phyloP scores from a whole-genome alignment of 2,329 filamentous ascomycete genomes.

The Hortaea werneckii region DNA sequence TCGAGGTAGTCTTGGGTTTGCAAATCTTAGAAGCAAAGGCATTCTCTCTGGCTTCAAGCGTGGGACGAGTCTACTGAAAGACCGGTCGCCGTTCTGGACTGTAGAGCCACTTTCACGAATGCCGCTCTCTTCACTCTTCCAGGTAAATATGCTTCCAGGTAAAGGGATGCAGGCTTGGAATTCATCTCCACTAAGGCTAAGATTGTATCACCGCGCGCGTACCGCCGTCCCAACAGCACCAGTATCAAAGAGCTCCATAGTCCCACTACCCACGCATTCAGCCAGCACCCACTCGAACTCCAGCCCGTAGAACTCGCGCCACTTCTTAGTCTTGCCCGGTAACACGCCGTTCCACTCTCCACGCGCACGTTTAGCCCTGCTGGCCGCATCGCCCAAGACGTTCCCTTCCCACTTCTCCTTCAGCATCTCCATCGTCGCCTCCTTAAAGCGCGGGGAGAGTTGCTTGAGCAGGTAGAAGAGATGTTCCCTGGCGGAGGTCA shows the following conservation, averaged over 20 bases:
- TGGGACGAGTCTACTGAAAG: no score
- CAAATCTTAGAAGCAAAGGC: no score
- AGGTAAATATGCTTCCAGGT: no score
- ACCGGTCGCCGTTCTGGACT: no score
- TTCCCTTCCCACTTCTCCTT: conserved; percentile 64
- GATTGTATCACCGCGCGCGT: conserved; percentile 15
- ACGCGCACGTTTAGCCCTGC: conserved; percentile 41
- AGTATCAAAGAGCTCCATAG: conserved; percentile 66
- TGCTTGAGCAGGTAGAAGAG: conserved; percentile 49
- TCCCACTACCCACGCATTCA: conserved; percentile 59
- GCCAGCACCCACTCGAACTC: conserved; percentile 62
- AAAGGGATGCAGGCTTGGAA: no score
- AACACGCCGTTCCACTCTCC: conserved; percentile 49
- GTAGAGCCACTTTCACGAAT: no score
- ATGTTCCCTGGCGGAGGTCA: conserved; percentile 51
- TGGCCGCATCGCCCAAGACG: conserved; percentile 38
- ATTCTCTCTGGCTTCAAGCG: no score
- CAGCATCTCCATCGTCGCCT: conserved; percentile 52
- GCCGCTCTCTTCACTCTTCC: no score
- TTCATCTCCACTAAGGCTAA: no score
- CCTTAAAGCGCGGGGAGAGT: conserved; percentile 46
- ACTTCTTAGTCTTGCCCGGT: conserved; percentile 55
- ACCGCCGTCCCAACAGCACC: conserved; percentile 61
- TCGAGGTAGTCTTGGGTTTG: no score
- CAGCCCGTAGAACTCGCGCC: conserved; percentile 61